A percentile compares a stretch with the other conserved stretches of the same genome.
Conservation (phyloP, 495 filamentous ascomycete species). For the Aspergillus mulundensis region DNA sequence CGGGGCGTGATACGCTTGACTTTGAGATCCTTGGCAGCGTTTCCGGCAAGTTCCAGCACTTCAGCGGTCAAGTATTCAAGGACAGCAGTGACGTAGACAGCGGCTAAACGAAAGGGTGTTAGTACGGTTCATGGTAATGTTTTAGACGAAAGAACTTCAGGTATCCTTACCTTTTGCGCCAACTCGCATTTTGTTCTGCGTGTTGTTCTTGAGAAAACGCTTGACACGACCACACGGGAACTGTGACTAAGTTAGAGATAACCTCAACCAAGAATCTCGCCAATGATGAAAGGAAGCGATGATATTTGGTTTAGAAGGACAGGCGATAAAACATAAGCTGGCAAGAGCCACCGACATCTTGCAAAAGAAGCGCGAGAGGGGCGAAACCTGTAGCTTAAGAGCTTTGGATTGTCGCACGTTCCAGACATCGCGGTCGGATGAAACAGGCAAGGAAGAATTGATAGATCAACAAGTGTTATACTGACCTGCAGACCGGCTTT, state of each 20-base stretch:
- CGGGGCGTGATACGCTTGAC: constrained; percentile 99
- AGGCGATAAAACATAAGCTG: neutral
- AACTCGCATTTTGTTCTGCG: constrained; percentile 99
- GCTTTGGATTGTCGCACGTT: neutral
- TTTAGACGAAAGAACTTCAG: neutral
- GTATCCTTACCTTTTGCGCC: constrained; percentile 73
- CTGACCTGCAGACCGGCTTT: constrained; percentile 98
- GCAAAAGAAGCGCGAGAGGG: neutral
- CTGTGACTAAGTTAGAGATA: constrained; percentile 43
- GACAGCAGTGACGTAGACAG: constrained; percentile 97
- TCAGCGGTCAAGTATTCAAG: constrained; percentile 98
- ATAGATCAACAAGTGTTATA: constrained; percentile 21
- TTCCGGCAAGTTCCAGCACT: constrained; percentile 96
- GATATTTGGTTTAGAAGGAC: neutral
- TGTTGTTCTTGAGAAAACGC: constrained; percentile 99
- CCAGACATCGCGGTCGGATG: neutral
- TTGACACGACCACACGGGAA: constrained; percentile 99
- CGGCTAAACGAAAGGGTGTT: constrained; percentile 49
- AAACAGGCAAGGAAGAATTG: neutral
- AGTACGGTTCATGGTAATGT: neutral
- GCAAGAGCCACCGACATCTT: neutral
- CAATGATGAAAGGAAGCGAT: neutral
- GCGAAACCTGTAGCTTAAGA: neutral
- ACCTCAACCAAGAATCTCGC: neutral
- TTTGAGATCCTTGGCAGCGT: constrained; percentile 98